Percentiles rank a stretch among this genome's conserved stretches.
Evolutionary conservation across 1,284 basidiomycete genomes (phyloP).

Genomic region (Phylloporus sp.): DNA sequence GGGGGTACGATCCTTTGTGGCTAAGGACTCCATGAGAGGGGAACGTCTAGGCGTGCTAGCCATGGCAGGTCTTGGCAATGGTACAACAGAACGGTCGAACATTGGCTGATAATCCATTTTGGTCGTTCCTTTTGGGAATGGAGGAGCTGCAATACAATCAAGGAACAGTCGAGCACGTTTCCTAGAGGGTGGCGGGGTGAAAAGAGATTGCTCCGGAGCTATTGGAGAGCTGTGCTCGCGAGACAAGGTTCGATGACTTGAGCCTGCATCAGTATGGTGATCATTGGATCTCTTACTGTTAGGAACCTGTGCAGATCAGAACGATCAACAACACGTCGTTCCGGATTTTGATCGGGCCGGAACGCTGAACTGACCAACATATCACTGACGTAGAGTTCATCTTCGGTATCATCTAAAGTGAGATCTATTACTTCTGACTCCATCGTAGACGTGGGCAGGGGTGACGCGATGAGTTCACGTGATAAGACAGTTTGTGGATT

Average conservation of each 20-base stretch:
- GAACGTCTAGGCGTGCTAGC: neutral
- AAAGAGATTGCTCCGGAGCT: constrained; percentile 25
- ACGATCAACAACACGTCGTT: constrained; percentile 5
- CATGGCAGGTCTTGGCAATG: neutral
- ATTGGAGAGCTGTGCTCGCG: constrained; percentile 14
- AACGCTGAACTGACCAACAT: constrained; percentile 26
- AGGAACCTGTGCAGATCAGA: constrained; percentile 11
- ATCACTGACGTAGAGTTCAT: constrained; percentile 11
- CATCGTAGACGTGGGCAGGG: neutral
- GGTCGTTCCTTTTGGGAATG: constrained; percentile 25
- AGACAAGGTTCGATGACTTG: constrained; percentile 9
- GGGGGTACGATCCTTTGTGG: neutral
- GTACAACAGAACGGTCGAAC: neutral
- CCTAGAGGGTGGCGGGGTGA: constrained; percentile 24
- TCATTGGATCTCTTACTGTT: neutral
- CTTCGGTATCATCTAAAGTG: constrained; percentile 28
- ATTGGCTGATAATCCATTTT: constrained; percentile 26
- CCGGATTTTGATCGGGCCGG: constrained; percentile 1
- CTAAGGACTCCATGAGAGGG: neutral
- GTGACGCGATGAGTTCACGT: neutral
- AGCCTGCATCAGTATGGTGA: neutral
- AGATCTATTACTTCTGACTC: constrained; percentile 28
- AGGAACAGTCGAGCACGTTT: constrained; percentile 16
- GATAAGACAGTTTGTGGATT: constrained; percentile 7
- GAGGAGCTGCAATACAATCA: constrained; percentile 25